A percentile compares a stretch with the other conserved stretches of the same genome.
Conservation (phyloP, 306 rosid genomes). For the Rubus parviflorus region DNA sequence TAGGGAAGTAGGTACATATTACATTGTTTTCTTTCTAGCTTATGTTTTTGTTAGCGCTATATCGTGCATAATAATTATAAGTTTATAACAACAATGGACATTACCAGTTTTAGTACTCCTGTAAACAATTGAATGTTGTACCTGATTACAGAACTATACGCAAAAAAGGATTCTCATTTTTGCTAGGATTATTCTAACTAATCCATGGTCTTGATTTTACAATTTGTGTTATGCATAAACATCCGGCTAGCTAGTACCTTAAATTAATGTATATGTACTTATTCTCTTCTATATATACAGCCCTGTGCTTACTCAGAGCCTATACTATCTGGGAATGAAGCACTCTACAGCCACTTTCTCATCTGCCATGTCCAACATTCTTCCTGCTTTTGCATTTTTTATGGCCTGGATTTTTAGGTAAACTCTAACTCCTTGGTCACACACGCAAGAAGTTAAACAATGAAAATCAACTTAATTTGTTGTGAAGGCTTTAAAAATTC, state of each 20-base stretch:
- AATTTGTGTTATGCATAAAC: neutral
- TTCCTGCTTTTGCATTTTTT: constrained; percentile 37
- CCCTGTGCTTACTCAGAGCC: constrained; percentile 37
- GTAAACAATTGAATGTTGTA: too few species aligned
- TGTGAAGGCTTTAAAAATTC: neutral
- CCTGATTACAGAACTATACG: too few species aligned
- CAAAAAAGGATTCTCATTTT: too few species aligned
- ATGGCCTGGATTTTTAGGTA: constrained; percentile 42
- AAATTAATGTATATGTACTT: neutral
- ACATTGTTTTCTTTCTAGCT: too few species aligned
- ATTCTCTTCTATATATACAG: constrained; percentile 11
- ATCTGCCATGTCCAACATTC: constrained; percentile 40
- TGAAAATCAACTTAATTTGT: neutral
- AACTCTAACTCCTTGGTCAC: neutral
- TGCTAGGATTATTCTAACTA: too few species aligned
- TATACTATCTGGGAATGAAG: constrained; percentile 28
- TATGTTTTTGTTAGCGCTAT: too few species aligned
- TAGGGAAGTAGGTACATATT: too few species aligned
- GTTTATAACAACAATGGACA: too few species aligned
- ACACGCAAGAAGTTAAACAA: neutral
- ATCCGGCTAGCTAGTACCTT: neutral
- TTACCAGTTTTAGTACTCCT: too few species aligned
- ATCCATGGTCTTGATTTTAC: neutral
- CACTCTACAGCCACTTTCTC: constrained; percentile 41
- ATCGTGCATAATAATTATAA: too few species aligned